Evolutionary conservation across 1,284 basidiomycete species (phyloP), one percentile per base, ranked within the genome.

Genomic region (Microstroma glucosiphilum): DNA sequence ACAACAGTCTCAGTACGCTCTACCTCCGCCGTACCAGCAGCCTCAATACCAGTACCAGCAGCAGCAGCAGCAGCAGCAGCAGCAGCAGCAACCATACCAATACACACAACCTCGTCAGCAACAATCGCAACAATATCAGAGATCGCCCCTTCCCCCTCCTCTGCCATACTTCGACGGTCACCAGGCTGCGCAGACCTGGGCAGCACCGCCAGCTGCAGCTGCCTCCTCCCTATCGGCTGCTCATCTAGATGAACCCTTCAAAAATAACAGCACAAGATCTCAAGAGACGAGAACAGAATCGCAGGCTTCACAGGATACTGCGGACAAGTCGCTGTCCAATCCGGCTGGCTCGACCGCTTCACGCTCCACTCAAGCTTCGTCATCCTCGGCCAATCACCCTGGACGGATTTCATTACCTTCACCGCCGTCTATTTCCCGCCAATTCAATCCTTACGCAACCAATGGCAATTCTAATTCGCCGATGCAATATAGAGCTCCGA

Each of bases 401-500:
- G 75, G 72, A 4, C 70, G 69, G 19, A 77, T 77, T 43, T 64
- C 68, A 30, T 57, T 77, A 30, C 75, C 75, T 6, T 63, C 72
- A 17, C 46, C 26, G 57, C 61, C 40, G 64, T 72, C 58, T 43
- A 56, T 23, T 58, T 58, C 21, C 56, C 42, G 17, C 12, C 23
- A n/a, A 17, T 30, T n/a, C 57, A 59, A 25, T 60, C 56, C 17
- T 40, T 19, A 26, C 53, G 21, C 49, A 26, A 53, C 13, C 19
- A 49, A 49, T 21, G 60, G 17, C n/a, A 48, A 1, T 6, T n/a
- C 37, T 8, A 30, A 17, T 17, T 19, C 49, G 51, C 19, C 40
- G 40, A 8, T 56, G 42, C 15, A 67, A 67, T 63, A 66, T 63
- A 12, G 58, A 6, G 51, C 51, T 19, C 51, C 51, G 6, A 26